phyloP scores from a whole-genome alignment of 192 early-diverging fungal species.

The Backusella macrospora region DNA sequence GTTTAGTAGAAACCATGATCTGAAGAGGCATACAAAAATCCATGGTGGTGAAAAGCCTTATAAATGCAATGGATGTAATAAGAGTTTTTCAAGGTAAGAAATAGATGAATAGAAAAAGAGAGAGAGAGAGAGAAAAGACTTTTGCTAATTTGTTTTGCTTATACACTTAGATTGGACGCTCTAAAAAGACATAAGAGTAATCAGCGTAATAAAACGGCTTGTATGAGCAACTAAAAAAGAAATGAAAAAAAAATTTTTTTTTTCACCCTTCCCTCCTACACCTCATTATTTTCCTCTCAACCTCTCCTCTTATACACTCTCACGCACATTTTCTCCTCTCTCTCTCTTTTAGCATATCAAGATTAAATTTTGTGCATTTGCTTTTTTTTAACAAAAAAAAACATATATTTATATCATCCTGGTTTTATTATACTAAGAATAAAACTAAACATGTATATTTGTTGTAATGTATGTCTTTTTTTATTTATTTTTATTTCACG shows the following conservation, averaged over 20 bases:
- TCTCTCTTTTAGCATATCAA: not conserved
- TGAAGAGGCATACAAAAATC: constrained; percentile 75
- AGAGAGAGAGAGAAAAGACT: not conserved
- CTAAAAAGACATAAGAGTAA: constrained; percentile 63
- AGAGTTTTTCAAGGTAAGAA: constrained; percentile 67
- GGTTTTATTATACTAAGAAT: no score
- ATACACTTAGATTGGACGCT: constrained; percentile 51
- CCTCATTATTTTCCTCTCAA: not conserved
- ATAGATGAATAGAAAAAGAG: not conserved
- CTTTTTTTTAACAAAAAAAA: not conserved
- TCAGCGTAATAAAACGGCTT: constrained; percentile 26
- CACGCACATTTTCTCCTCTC: not conserved
- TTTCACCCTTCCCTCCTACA: not conserved
- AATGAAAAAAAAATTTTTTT: no score
- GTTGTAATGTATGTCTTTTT: no score
- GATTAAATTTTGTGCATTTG: constrained; percentile 3
- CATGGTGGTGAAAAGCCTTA: constrained; percentile 81
- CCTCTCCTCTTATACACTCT: not conserved
- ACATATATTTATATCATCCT: no score
- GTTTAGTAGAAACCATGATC: constrained; percentile 76
- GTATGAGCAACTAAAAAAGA: constrained; percentile 13
- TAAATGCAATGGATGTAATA: constrained; percentile 71
- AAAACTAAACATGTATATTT: no score
- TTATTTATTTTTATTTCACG: no score
- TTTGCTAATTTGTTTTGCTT: not conserved